Percentiles rank a stretch among this genome's conserved stretches.
phyloP scores from a whole-genome alignment of 371 early-diverging fungal species.

The Blyttiomyces sp. region DNA sequence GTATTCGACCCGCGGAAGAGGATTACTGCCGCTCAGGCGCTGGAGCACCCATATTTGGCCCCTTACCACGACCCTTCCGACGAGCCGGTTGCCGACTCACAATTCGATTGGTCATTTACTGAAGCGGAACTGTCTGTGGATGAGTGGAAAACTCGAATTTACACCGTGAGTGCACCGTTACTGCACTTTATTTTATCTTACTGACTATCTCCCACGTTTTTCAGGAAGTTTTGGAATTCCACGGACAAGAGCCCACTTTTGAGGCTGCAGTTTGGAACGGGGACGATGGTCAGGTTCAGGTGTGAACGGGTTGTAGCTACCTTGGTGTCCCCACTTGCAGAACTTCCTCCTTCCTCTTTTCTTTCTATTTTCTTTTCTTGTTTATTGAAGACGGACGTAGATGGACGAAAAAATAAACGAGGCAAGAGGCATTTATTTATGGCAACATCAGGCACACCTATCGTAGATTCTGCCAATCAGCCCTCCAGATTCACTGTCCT shows the following conservation, averaged over 20 bases:
- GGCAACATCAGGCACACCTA: too few relatives aligned
- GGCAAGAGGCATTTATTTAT: too few relatives aligned
- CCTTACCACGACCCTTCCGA: slow-evolving; percentile 43
- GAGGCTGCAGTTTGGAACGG: too few relatives aligned
- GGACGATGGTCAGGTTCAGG: too few relatives aligned
- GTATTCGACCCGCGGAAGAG: slow-evolving; percentile 87
- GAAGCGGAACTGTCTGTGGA: slow-evolving; percentile 85
- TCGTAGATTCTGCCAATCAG: too few relatives aligned
- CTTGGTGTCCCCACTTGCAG: too few relatives aligned
- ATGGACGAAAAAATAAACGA: too few relatives aligned
- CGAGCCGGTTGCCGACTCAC: slow-evolving; percentile 73
- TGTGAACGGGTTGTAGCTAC: too few relatives aligned
- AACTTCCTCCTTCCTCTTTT: too few relatives aligned
- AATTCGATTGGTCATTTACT: slow-evolving; percentile 94
- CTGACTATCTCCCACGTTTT: not conserved
- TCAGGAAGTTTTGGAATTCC: slow-evolving; percentile 35
- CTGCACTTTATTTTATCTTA: not conserved
- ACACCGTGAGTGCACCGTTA: slow-evolving; percentile 18
- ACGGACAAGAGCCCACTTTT: slow-evolving; percentile 19
- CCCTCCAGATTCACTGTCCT: too few relatives aligned
- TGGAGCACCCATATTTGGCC: slow-evolving; percentile 78
- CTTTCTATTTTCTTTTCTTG: too few relatives aligned
- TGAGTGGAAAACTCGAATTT: slow-evolving; percentile 60
- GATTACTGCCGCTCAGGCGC: slow-evolving; percentile 85
- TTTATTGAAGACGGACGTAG: too few relatives aligned